A percentile compares a stretch with the other conserved stretches of the same genome.
Conservation (phyloP, 164 flowering plant species). For the Aristolochia contorta region DNA sequence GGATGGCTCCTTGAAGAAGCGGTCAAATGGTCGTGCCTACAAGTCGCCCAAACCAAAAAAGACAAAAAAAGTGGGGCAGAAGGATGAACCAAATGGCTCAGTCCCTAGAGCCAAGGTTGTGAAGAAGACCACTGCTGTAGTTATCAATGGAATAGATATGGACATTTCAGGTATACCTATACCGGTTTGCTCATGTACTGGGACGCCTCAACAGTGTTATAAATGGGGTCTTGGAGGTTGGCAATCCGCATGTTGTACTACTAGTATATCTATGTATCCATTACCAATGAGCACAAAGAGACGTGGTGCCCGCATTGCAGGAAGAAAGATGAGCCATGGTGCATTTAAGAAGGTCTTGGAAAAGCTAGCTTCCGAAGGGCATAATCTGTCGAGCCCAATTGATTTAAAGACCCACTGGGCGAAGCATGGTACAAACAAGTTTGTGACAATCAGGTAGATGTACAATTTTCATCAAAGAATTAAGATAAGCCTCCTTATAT, state of each 20-base stretch:
- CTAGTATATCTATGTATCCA: constrained; percentile 68
- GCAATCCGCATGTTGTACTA: constrained; percentile 94
- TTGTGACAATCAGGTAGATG: constrained; percentile 77
- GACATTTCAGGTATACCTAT: constrained; percentile 74
- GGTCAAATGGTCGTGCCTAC: constrained; percentile 23
- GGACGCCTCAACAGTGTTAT: constrained; percentile 76
- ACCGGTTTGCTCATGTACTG: constrained; percentile 85
- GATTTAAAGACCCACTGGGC: constrained; percentile 91
- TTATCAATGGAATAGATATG: constrained; percentile 70
- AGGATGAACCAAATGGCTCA: constrained; percentile 29
- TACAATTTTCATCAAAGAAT: constrained; percentile 14
- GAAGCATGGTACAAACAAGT: constrained; percentile 91
- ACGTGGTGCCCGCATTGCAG: constrained; percentile 88
- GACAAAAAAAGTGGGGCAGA: constrained; percentile 33
- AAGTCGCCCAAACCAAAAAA: constrained; percentile 53
- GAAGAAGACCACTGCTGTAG: constrained; percentile 49
- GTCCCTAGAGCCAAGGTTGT: constrained; percentile 37
- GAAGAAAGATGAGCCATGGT: constrained; percentile 90
- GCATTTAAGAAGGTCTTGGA: constrained; percentile 93
- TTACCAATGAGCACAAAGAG: constrained; percentile 84
- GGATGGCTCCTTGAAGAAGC: constrained; percentile 41
- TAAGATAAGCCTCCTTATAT: constrained; percentile 12
- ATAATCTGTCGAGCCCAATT: constrained; percentile 61
- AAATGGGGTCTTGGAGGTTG: constrained; percentile 97
- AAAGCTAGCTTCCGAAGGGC: constrained; percentile 69